A percentile compares a stretch with the other conserved stretches of the same genome.
Conservation (phyloP, 2,329 filamentous ascomycete genomes). For the Xylariaceae sp. region DNA sequence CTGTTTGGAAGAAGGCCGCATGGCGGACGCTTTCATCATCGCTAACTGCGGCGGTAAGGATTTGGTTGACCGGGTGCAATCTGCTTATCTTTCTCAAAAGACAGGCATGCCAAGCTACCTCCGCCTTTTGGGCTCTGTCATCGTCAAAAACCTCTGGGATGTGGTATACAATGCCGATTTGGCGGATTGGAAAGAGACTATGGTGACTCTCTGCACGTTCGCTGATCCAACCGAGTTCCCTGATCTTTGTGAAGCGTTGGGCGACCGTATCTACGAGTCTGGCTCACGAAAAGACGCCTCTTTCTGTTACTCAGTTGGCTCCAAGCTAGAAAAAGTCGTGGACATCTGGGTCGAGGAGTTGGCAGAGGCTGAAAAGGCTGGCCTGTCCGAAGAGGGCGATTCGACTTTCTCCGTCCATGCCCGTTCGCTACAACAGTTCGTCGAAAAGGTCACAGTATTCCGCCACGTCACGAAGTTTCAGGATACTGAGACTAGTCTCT, state of each 20-base stretch:
- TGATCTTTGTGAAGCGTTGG: constrained; percentile 90
- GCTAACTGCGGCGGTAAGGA: constrained; percentile 94
- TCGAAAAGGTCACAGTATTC: constrained; percentile 98
- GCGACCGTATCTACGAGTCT: constrained; percentile 82
- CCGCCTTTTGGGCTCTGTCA: constrained; percentile 84
- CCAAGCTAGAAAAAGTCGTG: constrained; percentile 96
- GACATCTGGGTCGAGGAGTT: constrained; percentile 91
- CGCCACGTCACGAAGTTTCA: constrained; percentile 88
- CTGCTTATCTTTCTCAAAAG: constrained; percentile 83
- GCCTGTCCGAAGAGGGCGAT: constrained; percentile 67
- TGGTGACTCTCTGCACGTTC: constrained; percentile 94
- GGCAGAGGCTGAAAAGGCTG: constrained; percentile 75
- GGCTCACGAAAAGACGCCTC: constrained; percentile 82
- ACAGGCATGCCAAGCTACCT: constrained; percentile 85
- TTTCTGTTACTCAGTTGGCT: constrained; percentile 94
- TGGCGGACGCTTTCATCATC: constrained; percentile 97
- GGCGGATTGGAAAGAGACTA: constrained; percentile 92
- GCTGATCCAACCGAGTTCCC: constrained; percentile 88
- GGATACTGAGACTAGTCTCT: constrained; percentile 69
- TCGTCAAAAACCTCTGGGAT: constrained; percentile 97
- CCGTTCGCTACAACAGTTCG: constrained; percentile 82
- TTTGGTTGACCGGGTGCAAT: constrained; percentile 89
- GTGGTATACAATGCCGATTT: constrained; percentile 95
- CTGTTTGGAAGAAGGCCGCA: constrained; percentile 81
- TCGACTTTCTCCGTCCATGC: constrained; percentile 92